Conservation (phyloP, 83 land plant genomes). For the Picea abies region DNA sequence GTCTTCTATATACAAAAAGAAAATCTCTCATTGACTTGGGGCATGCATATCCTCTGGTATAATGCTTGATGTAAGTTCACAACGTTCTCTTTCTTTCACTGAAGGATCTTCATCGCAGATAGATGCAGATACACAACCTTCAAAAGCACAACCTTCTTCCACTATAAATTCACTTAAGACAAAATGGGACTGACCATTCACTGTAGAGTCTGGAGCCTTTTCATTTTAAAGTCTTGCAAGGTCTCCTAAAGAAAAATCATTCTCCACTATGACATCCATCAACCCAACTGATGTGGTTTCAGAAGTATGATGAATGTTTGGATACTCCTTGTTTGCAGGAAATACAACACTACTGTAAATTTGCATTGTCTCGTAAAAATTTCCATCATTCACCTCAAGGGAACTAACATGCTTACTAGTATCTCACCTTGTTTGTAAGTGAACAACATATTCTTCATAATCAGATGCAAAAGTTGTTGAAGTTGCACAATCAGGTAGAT, state of each 20-base stretch:
- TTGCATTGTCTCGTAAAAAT: not conserved
- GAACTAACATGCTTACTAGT: conserved; percentile 23
- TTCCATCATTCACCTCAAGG: not conserved
- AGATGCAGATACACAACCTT: not conserved
- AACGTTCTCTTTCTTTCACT: not conserved
- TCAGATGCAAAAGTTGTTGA: conserved; percentile 79
- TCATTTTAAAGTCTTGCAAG: not conserved
- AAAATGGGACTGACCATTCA: not conserved
- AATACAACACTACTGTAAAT: not conserved
- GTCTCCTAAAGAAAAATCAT: conserved; percentile 44
- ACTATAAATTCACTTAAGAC: not conserved
- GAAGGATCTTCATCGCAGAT: not conserved
- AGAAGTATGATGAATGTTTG: not conserved
- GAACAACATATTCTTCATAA: conserved; percentile 60
- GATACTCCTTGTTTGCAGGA: not conserved
- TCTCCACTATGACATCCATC: conserved; percentile 69
- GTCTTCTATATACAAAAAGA: conserved; percentile 34
- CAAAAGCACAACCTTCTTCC: conserved; percentile 9
- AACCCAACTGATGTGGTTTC: conserved; percentile 26
- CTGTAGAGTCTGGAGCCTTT: not conserved
- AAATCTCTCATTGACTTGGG: not conserved
- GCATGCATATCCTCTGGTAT: not conserved
- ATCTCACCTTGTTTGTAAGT: conserved; percentile 55
- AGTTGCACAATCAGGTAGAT: conserved; percentile 68
- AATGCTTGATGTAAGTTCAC: not conserved